These are phyloP conservation scores for Kregervanrija delftensis DNA, from an alignment of 805 yeast genomes.

Conservation along the genomic window DNA sequence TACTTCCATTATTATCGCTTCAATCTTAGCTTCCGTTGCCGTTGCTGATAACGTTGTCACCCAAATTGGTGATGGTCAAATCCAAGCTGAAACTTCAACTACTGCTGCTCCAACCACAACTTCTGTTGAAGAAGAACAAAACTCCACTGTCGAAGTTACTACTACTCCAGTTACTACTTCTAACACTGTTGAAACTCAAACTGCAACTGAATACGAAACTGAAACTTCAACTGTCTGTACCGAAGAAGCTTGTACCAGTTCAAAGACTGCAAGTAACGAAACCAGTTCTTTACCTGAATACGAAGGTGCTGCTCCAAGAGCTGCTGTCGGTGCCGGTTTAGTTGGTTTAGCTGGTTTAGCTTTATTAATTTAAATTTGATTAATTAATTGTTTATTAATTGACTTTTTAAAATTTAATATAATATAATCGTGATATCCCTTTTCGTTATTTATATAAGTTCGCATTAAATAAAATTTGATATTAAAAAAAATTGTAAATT, in stretches of 20 bases:
- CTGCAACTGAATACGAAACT: conserved; percentile 1
- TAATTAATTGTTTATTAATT: background rate
- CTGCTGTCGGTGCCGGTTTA: conserved; percentile 22
- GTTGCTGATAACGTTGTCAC: conserved; percentile 33
- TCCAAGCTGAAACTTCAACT: conserved; percentile 33
- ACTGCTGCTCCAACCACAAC: conserved; percentile 9
- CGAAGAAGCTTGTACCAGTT: conserved; percentile 33
- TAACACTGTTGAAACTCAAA: conserved; percentile 5
- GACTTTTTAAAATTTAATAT: background rate
- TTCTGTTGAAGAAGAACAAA: conserved; percentile 3
- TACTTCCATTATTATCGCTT: conserved; percentile 17
- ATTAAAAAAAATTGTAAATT: too few species aligned
- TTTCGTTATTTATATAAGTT: too few species aligned
- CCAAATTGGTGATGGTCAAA: conserved; percentile 58
- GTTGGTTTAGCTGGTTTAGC: conserved; percentile 25
- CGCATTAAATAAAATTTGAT: too few species aligned
- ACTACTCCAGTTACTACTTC: conserved; percentile 1
- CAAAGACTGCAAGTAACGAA: conserved; percentile 5
- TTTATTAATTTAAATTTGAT: conserved; percentile 17
- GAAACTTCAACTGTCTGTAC: conserved; percentile 38
- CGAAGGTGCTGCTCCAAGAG: conserved; percentile 16
- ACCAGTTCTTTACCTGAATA: conserved; percentile 12
- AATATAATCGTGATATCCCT: background rate
- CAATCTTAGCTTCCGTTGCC: conserved; percentile 27
- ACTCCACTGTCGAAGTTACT: conserved; percentile 3